Percentiles rank a stretch among this genome's conserved stretches.
These are phyloP conservation scores for Cryphonectria parasitica DNA, from an alignment of 2,329 filamentous ascomycete genomes.

Conservation along the genomic window DNA sequence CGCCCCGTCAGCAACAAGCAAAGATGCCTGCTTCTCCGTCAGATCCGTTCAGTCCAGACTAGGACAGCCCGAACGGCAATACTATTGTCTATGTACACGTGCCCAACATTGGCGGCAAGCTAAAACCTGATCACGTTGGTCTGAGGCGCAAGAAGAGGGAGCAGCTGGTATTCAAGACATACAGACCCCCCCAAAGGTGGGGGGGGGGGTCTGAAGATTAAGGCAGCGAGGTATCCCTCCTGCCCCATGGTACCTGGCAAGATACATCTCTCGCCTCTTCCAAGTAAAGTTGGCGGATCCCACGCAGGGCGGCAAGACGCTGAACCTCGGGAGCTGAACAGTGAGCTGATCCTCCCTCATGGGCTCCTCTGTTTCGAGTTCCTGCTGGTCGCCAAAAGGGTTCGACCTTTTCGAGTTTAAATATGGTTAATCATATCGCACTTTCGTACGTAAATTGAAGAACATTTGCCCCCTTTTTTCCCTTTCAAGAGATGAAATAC, in stretches of 20 bases:
- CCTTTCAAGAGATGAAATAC: neutral
- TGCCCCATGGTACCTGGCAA: neutral
- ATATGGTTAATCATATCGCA: neutral
- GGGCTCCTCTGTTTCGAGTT: neutral
- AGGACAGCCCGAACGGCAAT: neutral
- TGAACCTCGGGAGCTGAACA: neutral
- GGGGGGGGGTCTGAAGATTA: neutral
- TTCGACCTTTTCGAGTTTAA: neutral
- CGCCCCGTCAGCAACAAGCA: neutral
- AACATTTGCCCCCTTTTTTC: neutral
- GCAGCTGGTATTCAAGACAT: neutral
- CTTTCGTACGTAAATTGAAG: neutral
- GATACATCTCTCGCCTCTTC: neutral
- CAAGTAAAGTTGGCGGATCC: neutral
- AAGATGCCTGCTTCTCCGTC: neutral
- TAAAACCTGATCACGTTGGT: neutral
- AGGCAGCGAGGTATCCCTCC: neutral
- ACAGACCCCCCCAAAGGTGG: neutral
- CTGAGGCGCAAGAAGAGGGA: neutral
- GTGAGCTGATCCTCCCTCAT: conserved; percentile 3
- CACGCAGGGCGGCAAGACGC: conserved; percentile 4
- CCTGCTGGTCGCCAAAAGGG: neutral
- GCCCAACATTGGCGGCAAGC: neutral
- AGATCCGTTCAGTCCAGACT: conserved; percentile 1
- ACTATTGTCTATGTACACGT: neutral